A percentile compares a stretch with the other conserved stretches of the same genome.
These are phyloP conservation scores for Meyerozyma guilliermondii DNA, from an alignment of 1,139 yeast genomes.

Conservation along the genomic window DNA sequence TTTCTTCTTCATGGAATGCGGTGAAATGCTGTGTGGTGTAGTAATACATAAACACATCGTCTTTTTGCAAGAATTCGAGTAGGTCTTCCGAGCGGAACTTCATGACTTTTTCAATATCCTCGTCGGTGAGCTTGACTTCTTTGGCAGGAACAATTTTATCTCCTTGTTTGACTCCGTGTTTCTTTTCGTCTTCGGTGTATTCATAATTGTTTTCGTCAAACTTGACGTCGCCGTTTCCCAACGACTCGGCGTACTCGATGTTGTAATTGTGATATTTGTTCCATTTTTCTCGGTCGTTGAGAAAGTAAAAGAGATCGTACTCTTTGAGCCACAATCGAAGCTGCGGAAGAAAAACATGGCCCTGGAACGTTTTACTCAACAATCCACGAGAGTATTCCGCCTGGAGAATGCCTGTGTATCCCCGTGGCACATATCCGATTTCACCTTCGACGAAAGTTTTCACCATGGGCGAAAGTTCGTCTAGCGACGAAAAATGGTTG, in stretches of 20 bases:
- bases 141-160: slow-evolving; percentile 9
- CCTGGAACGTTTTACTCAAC: slow-evolving; percentile 5
- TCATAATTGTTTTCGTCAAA: slow-evolving; percentile 15
- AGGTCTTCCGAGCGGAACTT: slow-evolving; percentile 21
- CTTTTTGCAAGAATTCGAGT: slow-evolving; percentile 25
- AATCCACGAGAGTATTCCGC: slow-evolving; percentile 30
- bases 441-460: slow-evolving; percentile 28
- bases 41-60: slow-evolving; percentile 29
- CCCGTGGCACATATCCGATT: slow-evolving; percentile 32
- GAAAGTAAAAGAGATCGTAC: slow-evolving; percentile 15
- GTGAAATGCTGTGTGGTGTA: slow-evolving; percentile 27
- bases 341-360: slow-evolving; percentile 14
- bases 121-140: slow-evolving; percentile 3
- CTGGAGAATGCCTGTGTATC: slow-evolving; percentile 22
- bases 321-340: slow-evolving; percentile 25
- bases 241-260: slow-evolving; percentile 10
- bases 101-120: slow-evolving; percentile 8
- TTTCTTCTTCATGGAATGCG: slow-evolving; percentile 31
- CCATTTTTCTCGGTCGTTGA: slow-evolving; percentile 21
- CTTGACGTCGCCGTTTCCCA: slow-evolving; percentile 5
- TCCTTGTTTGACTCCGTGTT: slow-evolving; percentile 9
- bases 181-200: slow-evolving; percentile 17
- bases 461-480: slow-evolving; percentile 1
- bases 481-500: slow-evolving; percentile 25
- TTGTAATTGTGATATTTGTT: slow-evolving; percentile 21